Evolutionary conservation across 176 grass and related monocot species (phyloP).

Genomic region (Lolium multiflorum): DNA sequence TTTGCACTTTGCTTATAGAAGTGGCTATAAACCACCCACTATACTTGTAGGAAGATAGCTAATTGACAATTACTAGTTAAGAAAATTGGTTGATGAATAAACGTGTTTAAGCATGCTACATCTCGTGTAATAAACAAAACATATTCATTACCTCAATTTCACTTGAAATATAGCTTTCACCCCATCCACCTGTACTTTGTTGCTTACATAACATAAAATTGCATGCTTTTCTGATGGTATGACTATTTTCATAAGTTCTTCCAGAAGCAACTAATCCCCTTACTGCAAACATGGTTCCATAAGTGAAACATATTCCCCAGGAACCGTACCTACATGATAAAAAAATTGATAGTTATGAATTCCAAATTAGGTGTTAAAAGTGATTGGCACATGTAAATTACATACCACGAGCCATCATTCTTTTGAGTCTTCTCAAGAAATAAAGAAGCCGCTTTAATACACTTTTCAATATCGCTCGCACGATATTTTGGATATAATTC

Average conservation of each 20-base stretch:
- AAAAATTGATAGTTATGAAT: not conserved
- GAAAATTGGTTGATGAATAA: too few species aligned
- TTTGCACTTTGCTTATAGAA: too few species aligned
- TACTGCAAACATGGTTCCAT: conserved; percentile 6
- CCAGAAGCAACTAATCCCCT: not conserved
- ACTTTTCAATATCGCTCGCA: conserved; percentile 30
- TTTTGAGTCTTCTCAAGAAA: conserved; percentile 47
- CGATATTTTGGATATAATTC: conserved; percentile 40
- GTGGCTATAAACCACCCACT: too few species aligned
- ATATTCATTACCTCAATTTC: not conserved
- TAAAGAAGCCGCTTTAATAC: conserved; percentile 28
- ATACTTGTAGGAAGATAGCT: too few species aligned
- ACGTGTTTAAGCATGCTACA: too few species aligned
- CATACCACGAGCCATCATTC: conserved; percentile 52
- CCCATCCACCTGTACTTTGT: conserved; percentile 4
- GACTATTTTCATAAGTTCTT: not conserved
- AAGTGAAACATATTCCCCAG: not conserved
- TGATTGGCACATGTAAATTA: not conserved
- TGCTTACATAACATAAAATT: not conserved
- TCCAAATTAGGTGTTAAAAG: not conserved
- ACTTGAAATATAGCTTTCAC: conserved; percentile 1
- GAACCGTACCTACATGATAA: not conserved
- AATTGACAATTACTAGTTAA: too few species aligned
- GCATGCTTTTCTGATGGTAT: not conserved
- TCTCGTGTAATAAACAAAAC: too few species aligned